Evolutionary conservation across 768 basidiomycete genomes (phyloP).

Genomic region (Pisolithus marmoratus): DNA sequence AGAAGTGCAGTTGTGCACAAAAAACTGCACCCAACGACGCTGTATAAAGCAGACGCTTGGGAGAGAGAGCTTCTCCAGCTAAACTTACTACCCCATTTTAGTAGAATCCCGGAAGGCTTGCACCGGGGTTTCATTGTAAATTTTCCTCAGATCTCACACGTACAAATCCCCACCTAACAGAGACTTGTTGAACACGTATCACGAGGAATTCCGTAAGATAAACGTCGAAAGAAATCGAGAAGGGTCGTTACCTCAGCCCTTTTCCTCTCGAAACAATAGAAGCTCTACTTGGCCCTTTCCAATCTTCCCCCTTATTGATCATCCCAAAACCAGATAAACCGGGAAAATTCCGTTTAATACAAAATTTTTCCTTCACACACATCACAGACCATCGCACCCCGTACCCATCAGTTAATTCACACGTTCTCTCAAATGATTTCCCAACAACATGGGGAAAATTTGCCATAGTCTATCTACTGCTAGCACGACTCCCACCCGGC

Average conservation of each 20-base stretch:
- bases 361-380: conserved; percentile 14
- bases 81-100: background rate
- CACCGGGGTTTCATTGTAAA: conserved; percentile 1
- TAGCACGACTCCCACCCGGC: conserved; percentile 22
- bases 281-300: conserved; percentile 11
- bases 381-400: background rate
- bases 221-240: background rate
- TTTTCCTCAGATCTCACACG: background rate
- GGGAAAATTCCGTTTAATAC: background rate
- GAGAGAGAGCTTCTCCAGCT: background rate
- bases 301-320: conserved; percentile 14
- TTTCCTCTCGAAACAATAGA: background rate
- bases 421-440: conserved; percentile 15
- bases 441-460: conserved; percentile 45
- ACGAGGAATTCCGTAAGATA: background rate
- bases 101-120: background rate
- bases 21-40: background rate
- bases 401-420: too few relatives aligned
- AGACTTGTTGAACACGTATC: background rate
- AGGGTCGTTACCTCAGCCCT: conserved; percentile 14
- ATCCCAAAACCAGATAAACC: conserved; percentile 13
- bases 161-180: conserved; percentile 4
- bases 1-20: conserved; percentile 1
- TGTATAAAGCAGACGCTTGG: conserved; percentile 4
- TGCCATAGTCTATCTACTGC: conserved; percentile 19